Conservation (phyloP, 1,284 basidiomycete genomes). For the Tilletiaria anomala region DNA sequence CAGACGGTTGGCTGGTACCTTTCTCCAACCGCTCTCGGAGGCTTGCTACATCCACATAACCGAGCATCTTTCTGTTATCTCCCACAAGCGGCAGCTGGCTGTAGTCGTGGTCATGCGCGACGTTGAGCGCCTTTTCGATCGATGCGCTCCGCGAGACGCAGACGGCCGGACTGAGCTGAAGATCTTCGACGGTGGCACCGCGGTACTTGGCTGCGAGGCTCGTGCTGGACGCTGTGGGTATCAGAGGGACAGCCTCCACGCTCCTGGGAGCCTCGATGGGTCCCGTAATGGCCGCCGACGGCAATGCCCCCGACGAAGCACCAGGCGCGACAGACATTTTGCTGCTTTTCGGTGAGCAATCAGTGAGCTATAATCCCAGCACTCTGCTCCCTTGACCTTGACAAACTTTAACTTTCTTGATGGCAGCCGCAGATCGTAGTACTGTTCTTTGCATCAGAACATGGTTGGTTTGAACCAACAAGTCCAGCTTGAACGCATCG, state of each 20-base stretch:
- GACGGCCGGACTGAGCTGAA: constrained; percentile 30
- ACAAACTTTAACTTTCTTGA: no score
- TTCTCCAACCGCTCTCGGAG: constrained; percentile 14
- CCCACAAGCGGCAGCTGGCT: constrained; percentile 24
- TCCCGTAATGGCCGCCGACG: constrained; percentile 10
- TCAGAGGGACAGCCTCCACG: constrained; percentile 9
- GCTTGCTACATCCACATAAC: constrained; percentile 28
- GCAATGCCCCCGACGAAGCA: no score
- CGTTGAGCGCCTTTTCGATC: constrained; percentile 14
- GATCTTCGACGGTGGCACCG: constrained; percentile 29
- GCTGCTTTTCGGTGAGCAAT: no score
- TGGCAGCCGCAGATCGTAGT: no score
- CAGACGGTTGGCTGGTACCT: constrained; percentile 12
- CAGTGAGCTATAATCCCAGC: no score
- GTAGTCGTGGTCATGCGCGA: constrained; percentile 33
- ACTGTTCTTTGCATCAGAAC: no score
- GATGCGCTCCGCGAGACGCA: constrained; percentile 17
- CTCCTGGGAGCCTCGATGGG: constrained; percentile 23
- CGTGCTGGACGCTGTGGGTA: constrained; percentile 15
- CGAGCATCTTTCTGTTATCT: constrained; percentile 20
- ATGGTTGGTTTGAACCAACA: no score
- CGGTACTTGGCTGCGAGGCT: constrained; percentile 20
- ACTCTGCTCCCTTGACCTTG: no score
- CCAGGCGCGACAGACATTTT: no score
- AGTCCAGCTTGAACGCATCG: no score